These are phyloP conservation scores for Phytopythium sindhum DNA, from an alignment of 352 stramenopile species.

Conservation along the genomic window DNA sequence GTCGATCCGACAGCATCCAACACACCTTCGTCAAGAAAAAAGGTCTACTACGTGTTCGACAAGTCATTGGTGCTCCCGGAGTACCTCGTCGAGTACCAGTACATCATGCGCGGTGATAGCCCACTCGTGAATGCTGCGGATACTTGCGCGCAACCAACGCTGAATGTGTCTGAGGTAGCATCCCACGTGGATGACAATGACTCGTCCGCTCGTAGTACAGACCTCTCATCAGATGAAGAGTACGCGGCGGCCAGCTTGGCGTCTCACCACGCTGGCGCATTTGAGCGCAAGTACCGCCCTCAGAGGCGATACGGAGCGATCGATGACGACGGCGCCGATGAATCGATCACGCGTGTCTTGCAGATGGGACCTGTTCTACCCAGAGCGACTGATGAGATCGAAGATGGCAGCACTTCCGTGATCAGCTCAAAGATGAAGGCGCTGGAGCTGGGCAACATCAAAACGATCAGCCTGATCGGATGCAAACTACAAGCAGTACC, in stretches of 20 bases:
- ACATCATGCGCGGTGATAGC: slow-evolving; percentile 17
- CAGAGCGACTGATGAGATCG: neutral
- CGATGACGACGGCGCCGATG: slow-evolving; percentile 19
- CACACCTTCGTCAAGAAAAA: slow-evolving; percentile 33
- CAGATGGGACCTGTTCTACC: slow-evolving; percentile 43
- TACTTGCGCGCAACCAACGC: neutral
- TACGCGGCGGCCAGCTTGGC: neutral
- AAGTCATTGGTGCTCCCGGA: slow-evolving; percentile 74
- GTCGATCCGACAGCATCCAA: neutral
- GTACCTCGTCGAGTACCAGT: slow-evolving; percentile 86
- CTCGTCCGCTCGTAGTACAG: neutral
- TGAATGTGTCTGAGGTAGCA: neutral
- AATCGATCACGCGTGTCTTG: slow-evolving; percentile 26
- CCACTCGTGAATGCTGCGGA: neutral
- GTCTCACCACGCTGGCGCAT: slow-evolving; percentile 35
- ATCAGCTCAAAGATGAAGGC: slow-evolving; percentile 10
- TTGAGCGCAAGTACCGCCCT: slow-evolving; percentile 59
- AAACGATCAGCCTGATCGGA: slow-evolving; percentile 48
- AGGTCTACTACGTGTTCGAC: slow-evolving; percentile 81
- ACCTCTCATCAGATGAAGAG: neutral
- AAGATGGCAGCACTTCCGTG: neutral
- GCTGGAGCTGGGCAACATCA: slow-evolving; percentile 22
- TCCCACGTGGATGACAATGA: neutral
- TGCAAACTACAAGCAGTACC: slow-evolving; percentile 52
- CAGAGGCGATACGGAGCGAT: slow-evolving; percentile 15